A percentile compares a stretch with the other conserved stretches of the same genome.
These are phyloP conservation scores for Plasmodium coatneyi DNA, from an alignment of 169 alveolate genomes.

Conservation along the genomic window DNA sequence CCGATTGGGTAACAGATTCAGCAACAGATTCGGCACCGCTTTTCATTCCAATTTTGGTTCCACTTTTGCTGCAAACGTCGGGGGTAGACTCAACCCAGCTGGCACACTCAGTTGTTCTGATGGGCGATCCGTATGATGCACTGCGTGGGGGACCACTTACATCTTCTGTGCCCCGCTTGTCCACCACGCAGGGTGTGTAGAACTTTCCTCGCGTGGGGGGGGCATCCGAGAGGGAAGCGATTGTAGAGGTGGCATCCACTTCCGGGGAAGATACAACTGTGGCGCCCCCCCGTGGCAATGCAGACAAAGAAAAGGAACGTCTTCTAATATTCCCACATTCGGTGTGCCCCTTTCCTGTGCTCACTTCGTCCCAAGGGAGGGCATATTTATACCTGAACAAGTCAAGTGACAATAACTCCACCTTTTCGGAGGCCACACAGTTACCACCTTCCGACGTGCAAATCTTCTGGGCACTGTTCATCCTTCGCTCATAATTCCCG, in stretches of 20 bases:
- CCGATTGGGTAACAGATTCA: neutral
- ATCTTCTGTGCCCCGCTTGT: neutral
- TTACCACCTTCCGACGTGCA: neutral
- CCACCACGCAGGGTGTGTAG: neutral
- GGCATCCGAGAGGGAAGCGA: neutral
- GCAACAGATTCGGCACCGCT: neutral
- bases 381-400: neutral
- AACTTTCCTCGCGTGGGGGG: neutral
- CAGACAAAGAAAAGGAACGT: neutral
- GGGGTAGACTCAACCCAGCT: neutral
- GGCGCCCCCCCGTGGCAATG: neutral
- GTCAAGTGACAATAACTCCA: neutral
- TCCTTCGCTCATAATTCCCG: neutral
- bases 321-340: neutral
- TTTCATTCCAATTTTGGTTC: neutral
- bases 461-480: neutral
- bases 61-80: neutral
- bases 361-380: neutral
- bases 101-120: neutral
- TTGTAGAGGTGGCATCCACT: neutral
- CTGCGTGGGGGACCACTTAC: neutral
- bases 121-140: neutral
- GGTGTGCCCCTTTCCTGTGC: neutral
- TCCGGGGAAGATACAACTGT: neutral
- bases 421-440: neutral